Conservation (phyloP, 257 asterid species). For the Plantago major region DNA sequence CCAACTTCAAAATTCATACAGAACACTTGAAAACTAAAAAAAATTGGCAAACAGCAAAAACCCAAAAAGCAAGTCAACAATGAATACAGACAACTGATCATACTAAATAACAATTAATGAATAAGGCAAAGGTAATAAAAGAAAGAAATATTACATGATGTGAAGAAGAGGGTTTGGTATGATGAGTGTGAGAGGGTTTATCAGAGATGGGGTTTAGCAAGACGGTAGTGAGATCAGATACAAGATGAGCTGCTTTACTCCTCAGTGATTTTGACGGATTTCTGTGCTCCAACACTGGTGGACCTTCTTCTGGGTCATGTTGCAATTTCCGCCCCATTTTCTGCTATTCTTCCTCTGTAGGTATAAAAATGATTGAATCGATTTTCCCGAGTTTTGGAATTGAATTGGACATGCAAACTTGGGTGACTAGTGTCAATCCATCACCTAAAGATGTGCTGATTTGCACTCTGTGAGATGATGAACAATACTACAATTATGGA, state of each 20-base stretch:
- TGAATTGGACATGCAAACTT: too few relatives aligned
- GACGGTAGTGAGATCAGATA: slow-evolving; percentile 85
- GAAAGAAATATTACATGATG: slow-evolving; percentile 30
- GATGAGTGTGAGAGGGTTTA: slow-evolving; percentile 49
- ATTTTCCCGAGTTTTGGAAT: too few relatives aligned
- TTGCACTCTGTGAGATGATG: too few relatives aligned
- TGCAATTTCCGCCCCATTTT: slow-evolving; percentile 37
- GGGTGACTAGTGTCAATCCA: too few relatives aligned
- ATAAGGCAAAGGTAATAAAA: too few relatives aligned
- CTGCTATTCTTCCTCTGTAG: neutral
- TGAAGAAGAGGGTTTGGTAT: slow-evolving; percentile 20
- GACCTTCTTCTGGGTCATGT: slow-evolving; percentile 27
- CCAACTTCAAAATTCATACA: slow-evolving; percentile 7
- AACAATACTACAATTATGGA: too few relatives aligned
- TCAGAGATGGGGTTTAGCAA: slow-evolving; percentile 84
- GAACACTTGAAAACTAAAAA: neutral
- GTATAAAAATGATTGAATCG: too few relatives aligned
- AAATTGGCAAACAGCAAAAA: too few relatives aligned
- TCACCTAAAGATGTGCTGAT: too few relatives aligned
- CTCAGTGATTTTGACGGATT: slow-evolving; percentile 46
- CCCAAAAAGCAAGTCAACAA: neutral
- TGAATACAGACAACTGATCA: too few relatives aligned
- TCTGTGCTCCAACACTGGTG: slow-evolving; percentile 16
- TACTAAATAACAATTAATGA: too few relatives aligned
- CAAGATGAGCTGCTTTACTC: slow-evolving; percentile 92